Evolutionary conservation across 2,329 filamentous ascomycete species (phyloP).

Genomic region (Ophiocordyceps unilateralis): DNA sequence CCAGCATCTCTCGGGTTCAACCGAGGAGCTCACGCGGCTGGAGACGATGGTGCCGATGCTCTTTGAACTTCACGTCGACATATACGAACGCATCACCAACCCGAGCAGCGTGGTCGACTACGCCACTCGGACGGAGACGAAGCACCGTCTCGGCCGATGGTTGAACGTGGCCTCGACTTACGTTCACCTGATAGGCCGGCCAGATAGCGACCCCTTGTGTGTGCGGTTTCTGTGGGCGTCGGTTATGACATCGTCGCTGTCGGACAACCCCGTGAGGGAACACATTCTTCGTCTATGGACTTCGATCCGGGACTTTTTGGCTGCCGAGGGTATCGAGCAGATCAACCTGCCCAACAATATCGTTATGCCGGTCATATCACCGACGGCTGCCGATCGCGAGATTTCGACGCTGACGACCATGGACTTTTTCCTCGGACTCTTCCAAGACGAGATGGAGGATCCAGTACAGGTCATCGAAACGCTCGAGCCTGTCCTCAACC

Average conservation of each 20-base stretch:
- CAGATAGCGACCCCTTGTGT: conserved; percentile 20
- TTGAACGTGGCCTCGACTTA: conserved; percentile 29
- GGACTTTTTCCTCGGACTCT: conserved; percentile 87
- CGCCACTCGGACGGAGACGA: conserved; percentile 29
- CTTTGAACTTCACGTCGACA: conserved; percentile 44
- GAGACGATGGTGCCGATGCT: conserved; percentile 36
- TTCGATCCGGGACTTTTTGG: conserved; percentile 34
- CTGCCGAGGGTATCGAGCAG: conserved; percentile 19
- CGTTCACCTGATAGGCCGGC: conserved; percentile 18
- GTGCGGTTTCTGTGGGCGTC: conserved; percentile 41
- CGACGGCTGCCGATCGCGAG: conserved; percentile 71
- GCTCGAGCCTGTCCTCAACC: conserved; percentile 79
- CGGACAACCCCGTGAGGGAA: conserved; percentile 34
- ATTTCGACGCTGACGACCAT: conserved; percentile 86
- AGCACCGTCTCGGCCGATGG: conserved; percentile 33
- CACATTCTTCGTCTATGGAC: conserved; percentile 42
- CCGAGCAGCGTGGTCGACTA: conserved; percentile 36
- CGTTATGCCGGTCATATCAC: conserved; percentile 74
- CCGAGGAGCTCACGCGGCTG: conserved; percentile 14
- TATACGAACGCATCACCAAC: conserved; percentile 40
- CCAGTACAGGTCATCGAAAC: conserved; percentile 78
- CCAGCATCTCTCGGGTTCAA: conserved; percentile 9
- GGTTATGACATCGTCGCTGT: conserved; percentile 33
- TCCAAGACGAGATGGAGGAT: conserved; percentile 66
- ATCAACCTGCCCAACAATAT: conserved; percentile 67